Percentiles rank a stretch among this genome's conserved stretches.
These are phyloP conservation scores for Boletus insuetus DNA, from an alignment of 768 basidiomycete genomes.

Conservation along the genomic window DNA sequence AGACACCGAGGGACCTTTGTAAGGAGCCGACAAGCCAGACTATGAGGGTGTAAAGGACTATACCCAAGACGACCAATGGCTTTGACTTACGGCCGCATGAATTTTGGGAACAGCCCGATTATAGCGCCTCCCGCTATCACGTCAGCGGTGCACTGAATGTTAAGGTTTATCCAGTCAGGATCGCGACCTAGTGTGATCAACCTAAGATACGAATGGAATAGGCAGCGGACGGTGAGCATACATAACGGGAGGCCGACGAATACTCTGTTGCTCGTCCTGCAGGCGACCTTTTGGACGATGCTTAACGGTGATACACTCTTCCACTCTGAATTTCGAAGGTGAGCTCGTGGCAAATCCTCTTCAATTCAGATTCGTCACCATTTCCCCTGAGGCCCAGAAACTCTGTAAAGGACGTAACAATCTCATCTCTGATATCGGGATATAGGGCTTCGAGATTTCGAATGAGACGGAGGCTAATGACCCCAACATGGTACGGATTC, in stretches of 20 bases:
- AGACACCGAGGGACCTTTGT: not conserved
- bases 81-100: slow-evolving; percentile 13
- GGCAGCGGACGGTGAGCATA: slow-evolving; percentile 6
- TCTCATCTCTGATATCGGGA: not conserved
- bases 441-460: not conserved
- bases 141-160: slow-evolving; percentile 30
- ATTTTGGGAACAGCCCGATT: slow-evolving; percentile 30
- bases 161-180: slow-evolving; percentile 33
- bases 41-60: not conserved
- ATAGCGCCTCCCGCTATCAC: slow-evolving; percentile 17
- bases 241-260: slow-evolving; percentile 52
- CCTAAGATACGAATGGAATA: not conserved
- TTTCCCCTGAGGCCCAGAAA: not conserved
- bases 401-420: not conserved
- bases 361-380: not conserved
- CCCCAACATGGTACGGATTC: slow-evolving; percentile 26
- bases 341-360: not conserved
- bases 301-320: not conserved
- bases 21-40: not conserved
- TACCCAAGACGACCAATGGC: too few relatives aligned
- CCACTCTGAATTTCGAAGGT: not conserved
- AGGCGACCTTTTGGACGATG: not conserved
- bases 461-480: slow-evolving; percentile 19
- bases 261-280: slow-evolving; percentile 9
- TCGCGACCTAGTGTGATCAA: slow-evolving; percentile 36